A percentile compares a stretch with the other conserved stretches of the same genome.
Evolutionary conservation across 2,329 filamentous ascomycete species (phyloP).

Genomic region (Penicillium sclerotiorum): DNA sequence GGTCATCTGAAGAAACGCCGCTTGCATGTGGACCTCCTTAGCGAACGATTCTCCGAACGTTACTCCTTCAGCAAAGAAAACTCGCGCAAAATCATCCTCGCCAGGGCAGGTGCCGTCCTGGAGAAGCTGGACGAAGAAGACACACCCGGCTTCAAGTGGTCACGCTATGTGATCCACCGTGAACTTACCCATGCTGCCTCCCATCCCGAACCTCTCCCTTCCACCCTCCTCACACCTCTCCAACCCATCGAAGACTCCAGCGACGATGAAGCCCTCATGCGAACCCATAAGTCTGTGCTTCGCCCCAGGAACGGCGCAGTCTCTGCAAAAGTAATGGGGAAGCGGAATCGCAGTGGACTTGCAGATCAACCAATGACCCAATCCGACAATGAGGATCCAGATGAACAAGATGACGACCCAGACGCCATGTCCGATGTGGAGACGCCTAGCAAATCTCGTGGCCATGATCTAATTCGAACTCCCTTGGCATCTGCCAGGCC

Average conservation of each 20-base stretch:
- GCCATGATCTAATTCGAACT: conserved; percentile 27
- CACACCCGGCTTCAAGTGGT: conserved; percentile 41
- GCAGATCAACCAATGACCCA: conserved; percentile 23
- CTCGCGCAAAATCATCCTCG: conserved; percentile 39
- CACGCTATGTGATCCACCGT: conserved; percentile 45
- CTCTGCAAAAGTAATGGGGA: conserved; percentile 45
- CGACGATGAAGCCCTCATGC: conserved; percentile 34
- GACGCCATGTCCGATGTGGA: conserved; percentile 22
- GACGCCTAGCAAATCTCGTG: conserved; percentile 26
- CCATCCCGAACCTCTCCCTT: conserved; percentile 29
- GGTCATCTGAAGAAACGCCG: conserved; percentile 46
- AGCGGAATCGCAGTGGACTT: conserved; percentile 40
- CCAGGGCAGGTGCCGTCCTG: conserved; percentile 35
- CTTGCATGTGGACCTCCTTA: conserved; percentile 40
- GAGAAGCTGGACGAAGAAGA: conserved; percentile 43
- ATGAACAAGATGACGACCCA: conserved; percentile 19
- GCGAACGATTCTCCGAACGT: conserved; percentile 34
- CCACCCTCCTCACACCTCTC: conserved; percentile 37
- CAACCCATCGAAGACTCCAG: conserved; percentile 39
- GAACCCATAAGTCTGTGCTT: conserved; percentile 48
- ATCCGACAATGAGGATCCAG: conserved; percentile 39
- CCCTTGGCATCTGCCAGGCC: conserved; percentile 22
- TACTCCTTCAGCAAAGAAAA: conserved; percentile 37
- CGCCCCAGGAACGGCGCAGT: conserved; percentile 45
- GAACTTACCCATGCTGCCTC: conserved; percentile 40